Evolutionary conservation across 257 asterid species (phyloP).

Genomic region (Petunia secreta): DNA sequence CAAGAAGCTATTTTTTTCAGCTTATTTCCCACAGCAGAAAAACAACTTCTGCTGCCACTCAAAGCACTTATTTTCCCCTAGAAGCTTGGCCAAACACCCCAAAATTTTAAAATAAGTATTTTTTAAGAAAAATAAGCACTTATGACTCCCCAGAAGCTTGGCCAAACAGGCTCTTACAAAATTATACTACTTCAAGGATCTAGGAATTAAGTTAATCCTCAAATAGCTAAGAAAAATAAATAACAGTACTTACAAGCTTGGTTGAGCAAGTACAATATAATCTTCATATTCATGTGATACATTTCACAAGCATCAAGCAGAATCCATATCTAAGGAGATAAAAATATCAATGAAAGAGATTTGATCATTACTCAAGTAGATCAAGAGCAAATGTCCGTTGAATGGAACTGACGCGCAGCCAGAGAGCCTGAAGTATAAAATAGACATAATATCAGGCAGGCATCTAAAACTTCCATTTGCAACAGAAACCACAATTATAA

Average conservation of each 20-base stretch:
- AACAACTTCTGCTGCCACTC: no score
- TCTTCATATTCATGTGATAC: conserved; percentile 18
- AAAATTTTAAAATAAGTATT: no score
- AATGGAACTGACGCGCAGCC: conserved; percentile 75
- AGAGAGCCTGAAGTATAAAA: conserved; percentile 70
- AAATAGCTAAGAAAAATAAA: neutral
- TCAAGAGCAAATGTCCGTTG: conserved; percentile 96
- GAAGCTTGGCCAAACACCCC: no score
- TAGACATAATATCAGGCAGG: conserved; percentile 32
- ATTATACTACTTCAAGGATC: neutral
- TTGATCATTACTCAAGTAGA: conserved; percentile 82
- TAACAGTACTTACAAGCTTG: neutral
- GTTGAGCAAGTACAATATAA: neutral
- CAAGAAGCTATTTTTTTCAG: no score
- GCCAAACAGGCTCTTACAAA: neutral
- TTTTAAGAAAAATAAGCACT: no score
- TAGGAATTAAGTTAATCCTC: conserved; percentile 12
- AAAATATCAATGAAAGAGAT: conserved; percentile 25
- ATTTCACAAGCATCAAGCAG: conserved; percentile 23
- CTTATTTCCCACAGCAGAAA: no score
- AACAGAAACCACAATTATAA: conserved; percentile 9
- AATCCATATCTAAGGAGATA: conserved; percentile 11
- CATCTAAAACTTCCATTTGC: conserved; percentile 15
- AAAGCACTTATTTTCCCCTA: no score
- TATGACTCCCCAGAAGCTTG: no score